A percentile compares a stretch with the other conserved stretches of the same genome.
phyloP scores from a whole-genome alignment of 257 asterid species.

The Jasminum sambac region DNA sequence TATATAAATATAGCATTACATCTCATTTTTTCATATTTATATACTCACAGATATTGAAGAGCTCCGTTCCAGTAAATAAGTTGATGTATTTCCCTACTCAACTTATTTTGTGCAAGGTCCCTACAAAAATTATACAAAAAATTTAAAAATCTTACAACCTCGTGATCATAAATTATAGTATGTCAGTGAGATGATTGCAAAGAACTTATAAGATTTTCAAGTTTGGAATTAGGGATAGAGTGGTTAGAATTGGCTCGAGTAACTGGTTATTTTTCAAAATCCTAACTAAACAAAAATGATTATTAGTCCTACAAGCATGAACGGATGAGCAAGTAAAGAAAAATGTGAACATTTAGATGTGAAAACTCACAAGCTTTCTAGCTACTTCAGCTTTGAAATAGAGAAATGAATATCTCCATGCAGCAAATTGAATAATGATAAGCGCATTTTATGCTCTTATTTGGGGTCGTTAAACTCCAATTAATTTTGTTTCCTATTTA shows the following conservation, averaged over 20 bases:
- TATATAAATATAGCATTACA: no score
- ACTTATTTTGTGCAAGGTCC: constrained; percentile 86
- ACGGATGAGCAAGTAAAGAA: background rate
- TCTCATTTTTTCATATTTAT: no score
- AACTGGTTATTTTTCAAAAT: constrained; percentile 72
- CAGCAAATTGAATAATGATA: constrained; percentile 81
- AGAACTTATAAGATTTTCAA: constrained; percentile 77
- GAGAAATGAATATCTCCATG: constrained; percentile 95
- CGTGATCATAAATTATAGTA: background rate
- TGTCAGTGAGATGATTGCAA: background rate
- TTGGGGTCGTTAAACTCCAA: no score
- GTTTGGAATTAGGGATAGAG: constrained; percentile 95
- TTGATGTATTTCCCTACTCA: constrained; percentile 94
- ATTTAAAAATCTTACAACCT: background rate
- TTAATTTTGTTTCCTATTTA: no score
- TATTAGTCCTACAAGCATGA: background rate
- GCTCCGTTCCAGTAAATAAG: constrained; percentile 95
- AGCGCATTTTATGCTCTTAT: no score
- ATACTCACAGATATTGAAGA: constrained; percentile 80
- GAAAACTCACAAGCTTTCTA: constrained; percentile 62
- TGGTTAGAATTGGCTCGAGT: constrained; percentile 95
- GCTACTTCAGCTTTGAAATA: constrained; percentile 86
- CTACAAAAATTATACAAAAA: constrained; percentile 34
- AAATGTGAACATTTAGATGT: background rate
- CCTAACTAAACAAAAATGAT: constrained; percentile 34